These are phyloP conservation scores for Mycena sanguinolenta DNA, from an alignment of 768 basidiomycete genomes.

Conservation along the genomic window DNA sequence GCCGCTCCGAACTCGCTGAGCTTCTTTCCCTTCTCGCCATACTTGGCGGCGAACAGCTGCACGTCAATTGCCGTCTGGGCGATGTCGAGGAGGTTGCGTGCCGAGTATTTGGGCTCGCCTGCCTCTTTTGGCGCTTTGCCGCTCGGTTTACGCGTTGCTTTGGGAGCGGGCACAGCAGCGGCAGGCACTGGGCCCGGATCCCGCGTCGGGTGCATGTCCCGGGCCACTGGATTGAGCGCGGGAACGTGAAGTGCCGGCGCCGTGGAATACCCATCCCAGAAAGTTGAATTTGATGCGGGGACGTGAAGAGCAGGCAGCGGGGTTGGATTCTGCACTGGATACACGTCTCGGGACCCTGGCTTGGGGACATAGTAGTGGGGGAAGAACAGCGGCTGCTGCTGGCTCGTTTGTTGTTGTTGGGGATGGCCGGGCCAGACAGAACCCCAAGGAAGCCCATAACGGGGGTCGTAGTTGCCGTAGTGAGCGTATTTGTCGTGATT, in stretches of 20 bases:
- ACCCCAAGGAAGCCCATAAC: not conserved
- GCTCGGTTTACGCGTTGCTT: not conserved
- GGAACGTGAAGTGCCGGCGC: too few relatives aligned
- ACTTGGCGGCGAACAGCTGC: not conserved
- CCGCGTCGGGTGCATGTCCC: too few relatives aligned
- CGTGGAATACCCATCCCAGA: too few relatives aligned
- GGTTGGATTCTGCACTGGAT: not conserved
- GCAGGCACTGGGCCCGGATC: too few relatives aligned
- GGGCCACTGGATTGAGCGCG: too few relatives aligned
- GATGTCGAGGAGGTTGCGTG: not conserved
- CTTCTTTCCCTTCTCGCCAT: not conserved
- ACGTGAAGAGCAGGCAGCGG: not conserved
- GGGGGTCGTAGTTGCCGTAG: not conserved
- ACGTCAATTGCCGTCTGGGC: not conserved
- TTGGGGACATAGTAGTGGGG: not conserved
- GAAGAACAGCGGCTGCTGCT: not conserved
- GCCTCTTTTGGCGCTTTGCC: not conserved
- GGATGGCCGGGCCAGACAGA: not conserved
- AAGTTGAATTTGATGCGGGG: not conserved
- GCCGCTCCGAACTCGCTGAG: not conserved
- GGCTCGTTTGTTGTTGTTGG: not conserved
- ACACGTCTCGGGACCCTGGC: not conserved
- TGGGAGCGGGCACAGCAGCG: not conserved
- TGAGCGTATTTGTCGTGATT: not conserved
- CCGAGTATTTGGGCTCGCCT: not conserved